Evolutionary conservation across 1,284 basidiomycete species (phyloP).

Genomic region (Apiotrichum porosum): DNA sequence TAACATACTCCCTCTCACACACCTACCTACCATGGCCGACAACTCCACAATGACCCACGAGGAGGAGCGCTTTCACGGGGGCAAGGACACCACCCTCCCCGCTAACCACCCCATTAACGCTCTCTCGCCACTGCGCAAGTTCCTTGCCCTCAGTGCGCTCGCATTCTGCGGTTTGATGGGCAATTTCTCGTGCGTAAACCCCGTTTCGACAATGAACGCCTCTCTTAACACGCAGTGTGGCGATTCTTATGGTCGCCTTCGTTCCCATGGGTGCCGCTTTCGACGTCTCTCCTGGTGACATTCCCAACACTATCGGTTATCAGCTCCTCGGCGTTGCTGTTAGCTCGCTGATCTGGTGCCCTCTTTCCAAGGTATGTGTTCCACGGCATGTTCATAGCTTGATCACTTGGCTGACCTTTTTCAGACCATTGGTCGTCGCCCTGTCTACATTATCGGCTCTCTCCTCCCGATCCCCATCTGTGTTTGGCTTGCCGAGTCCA

Average conservation of each 20-base stretch:
- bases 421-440: conserved; percentile 38
- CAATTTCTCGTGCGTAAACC: conserved; percentile 24
- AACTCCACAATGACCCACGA: no score
- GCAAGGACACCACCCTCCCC: conserved; percentile 3
- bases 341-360: conserved; percentile 37
- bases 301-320: conserved; percentile 43
- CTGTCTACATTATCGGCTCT: conserved; percentile 41
- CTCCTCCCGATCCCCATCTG: conserved; percentile 39
- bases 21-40: no score
- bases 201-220: no score
- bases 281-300: conserved; percentile 19
- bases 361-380: conserved; percentile 10
- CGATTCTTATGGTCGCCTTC: conserved; percentile 16
- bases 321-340: conserved; percentile 41
- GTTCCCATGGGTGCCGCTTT: background rate
- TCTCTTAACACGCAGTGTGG: background rate
- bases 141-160: conserved; percentile 30
- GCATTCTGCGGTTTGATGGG: conserved; percentile 28
- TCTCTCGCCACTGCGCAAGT: conserved; percentile 30
- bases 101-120: conserved; percentile 27
- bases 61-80: background rate
- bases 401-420: no score
- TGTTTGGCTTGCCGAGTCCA: conserved; percentile 39
- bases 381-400: no score
- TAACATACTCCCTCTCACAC: no score